A percentile compares a stretch with the other conserved stretches of the same genome.
phyloP scores from a whole-genome alignment of 306 rosid genomes.

The Erythrophleum fordii region DNA sequence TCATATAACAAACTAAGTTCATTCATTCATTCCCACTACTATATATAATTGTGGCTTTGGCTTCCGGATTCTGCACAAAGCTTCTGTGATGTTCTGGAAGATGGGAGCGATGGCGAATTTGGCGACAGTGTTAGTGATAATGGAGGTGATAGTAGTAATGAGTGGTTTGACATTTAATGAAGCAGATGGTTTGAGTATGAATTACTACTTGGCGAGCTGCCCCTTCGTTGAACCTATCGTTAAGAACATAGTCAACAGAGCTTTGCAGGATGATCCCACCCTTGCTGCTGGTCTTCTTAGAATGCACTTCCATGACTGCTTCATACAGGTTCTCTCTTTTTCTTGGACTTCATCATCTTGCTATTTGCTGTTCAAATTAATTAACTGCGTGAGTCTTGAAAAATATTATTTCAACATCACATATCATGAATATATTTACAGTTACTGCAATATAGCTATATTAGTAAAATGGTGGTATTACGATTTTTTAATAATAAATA shows the following conservation, averaged over 20 bases:
- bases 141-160: slow-evolving; percentile 29
- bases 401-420: too few species aligned
- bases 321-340: slow-evolving; percentile 57
- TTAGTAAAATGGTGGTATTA: too few species aligned
- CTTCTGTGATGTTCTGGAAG: slow-evolving; percentile 30
- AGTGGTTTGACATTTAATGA: slow-evolving; percentile 41
- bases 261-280: slow-evolving; percentile 67
- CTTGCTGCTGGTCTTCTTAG: slow-evolving; percentile 69
- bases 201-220: slow-evolving; percentile 60
- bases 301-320: slow-evolving; percentile 85
- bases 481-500: too few species aligned
- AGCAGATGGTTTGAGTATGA: slow-evolving; percentile 55
- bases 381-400: too few species aligned
- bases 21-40: not conserved
- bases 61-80: slow-evolving; percentile 8
- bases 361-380: too few species aligned
- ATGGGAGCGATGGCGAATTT: slow-evolving; percentile 35
- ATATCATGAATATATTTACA: too few species aligned
- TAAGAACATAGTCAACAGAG: slow-evolving; percentile 50
- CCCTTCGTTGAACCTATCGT: slow-evolving; percentile 61
- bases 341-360: not conserved
- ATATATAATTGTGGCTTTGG: slow-evolving; percentile 12
- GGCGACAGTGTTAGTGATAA: slow-evolving; percentile 28
- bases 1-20: not conserved
- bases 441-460: too few species aligned